A percentile compares a stretch with the other conserved stretches of the same genome.
Conservation (phyloP, 305 asterid genomes). For the Rubia tinctorum region DNA sequence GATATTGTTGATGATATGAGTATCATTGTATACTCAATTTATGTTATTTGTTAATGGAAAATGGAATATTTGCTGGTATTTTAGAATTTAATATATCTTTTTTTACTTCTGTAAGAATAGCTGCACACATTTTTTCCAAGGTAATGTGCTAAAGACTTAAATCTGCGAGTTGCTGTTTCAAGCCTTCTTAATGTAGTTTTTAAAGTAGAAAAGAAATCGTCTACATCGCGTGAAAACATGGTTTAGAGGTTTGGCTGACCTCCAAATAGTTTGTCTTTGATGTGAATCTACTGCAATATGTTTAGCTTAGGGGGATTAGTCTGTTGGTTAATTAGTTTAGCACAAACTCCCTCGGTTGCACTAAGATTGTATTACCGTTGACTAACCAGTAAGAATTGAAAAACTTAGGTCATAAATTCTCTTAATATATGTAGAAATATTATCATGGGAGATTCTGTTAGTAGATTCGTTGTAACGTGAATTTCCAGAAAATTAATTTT, state of each 20-base stretch:
- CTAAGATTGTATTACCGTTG: neutral
- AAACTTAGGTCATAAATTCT: no score
- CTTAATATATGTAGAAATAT: no score
- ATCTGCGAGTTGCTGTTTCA: neutral
- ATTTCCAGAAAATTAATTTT: no score
- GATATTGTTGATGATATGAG: neutral
- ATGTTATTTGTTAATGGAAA: neutral
- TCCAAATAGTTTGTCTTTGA: neutral
- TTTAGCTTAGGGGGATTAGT: neutral
- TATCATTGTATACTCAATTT: neutral
- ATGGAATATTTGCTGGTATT: neutral
- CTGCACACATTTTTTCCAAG: neutral
- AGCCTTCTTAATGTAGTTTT: neutral
- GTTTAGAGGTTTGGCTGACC: neutral
- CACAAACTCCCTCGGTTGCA: neutral
- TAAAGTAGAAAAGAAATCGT: neutral
- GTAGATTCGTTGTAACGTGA: no score
- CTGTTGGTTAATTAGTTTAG: conserved; percentile 5
- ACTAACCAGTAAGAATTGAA: neutral
- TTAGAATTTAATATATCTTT: conserved; percentile 1
- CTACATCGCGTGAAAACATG: neutral
- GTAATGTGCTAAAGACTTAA: neutral
- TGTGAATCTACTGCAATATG: neutral
- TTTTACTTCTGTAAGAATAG: no score
- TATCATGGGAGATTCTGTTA: no score